Evolutionary conservation across 176 grass and related monocot genomes (phyloP), one percentile per base, ranked within the genome.

Genomic region (Aegilops longissima): DNA sequence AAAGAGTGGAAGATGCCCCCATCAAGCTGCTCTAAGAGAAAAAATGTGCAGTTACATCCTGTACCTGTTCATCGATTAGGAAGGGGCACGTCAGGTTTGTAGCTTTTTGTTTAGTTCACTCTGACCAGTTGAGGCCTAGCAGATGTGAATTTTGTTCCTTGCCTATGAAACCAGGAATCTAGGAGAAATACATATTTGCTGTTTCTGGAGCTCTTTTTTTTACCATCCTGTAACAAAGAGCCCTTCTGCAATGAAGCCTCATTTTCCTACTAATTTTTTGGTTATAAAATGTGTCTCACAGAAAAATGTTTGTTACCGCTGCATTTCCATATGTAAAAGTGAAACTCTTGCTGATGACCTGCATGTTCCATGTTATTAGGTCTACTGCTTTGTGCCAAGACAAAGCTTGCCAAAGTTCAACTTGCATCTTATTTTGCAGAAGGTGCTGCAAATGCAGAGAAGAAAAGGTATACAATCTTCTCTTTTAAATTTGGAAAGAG

Each of bases 371-470:
- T 86, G 61, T 65, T 78, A 98, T 59, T 78, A 98, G 96, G 96
- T 78, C 86, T 98, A 75, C 88, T 98, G 56, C 91, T 98, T 72
- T 98, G 93, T 84, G 93, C 96, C 25, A 98, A 94, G 92, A 98
- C 96, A 80, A 98, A 98, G 72, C 39, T 89, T 49, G 93, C 96
- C 56, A 98, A 98, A 92, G 81, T 88, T 82, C 68, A 0, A 54
- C 96, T 98, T 72, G 86, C 96, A 75, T 87, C 92, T 88, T 98
- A 95, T 91, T 98, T 98, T 86, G 90, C 93, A 25, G 90, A 95
- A 81, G 90, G 92, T 42, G 65, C 93, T 59, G 82, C 65, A 76
- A 83, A 91, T 88, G 84, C 86, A 45, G 65, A 29, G 89, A 92
- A 62, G 54, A 81, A 78, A 58, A 92, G 88, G 96, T 98, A 49